These are phyloP conservation scores for Geotrichum citri-aurantii DNA, from an alignment of 1,139 yeast species.

Conservation along the genomic window DNA sequence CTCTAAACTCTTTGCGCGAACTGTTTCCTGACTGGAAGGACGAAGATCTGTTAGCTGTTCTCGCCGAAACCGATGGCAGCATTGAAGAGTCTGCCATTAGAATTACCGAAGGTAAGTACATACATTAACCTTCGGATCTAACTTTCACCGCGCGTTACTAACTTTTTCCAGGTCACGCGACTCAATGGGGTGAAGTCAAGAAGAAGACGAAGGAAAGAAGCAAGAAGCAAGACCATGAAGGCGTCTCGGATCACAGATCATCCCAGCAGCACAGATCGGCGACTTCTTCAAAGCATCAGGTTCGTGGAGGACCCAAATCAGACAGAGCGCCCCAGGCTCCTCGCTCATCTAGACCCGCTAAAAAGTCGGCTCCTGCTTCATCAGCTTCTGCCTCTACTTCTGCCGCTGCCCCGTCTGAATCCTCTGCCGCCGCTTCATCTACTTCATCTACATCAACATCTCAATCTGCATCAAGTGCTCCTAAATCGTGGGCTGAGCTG, in stretches of 20 bases:
- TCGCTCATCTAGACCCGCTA: conserved; percentile 14
- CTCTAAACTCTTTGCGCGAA: conserved; percentile 63
- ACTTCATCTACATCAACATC: conserved; percentile 23
- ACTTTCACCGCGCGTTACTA: neutral
- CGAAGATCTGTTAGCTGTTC: conserved; percentile 73
- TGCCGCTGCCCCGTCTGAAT: conserved; percentile 20
- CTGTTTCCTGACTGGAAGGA: conserved; percentile 93
- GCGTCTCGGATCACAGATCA: conserved; percentile 12
- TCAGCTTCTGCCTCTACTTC: conserved; percentile 25
- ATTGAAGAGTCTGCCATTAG: conserved; percentile 77
- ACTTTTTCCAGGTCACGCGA: conserved; percentile 36
- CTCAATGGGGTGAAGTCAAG: conserved; percentile 60
- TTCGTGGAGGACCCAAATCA: conserved; percentile 19
- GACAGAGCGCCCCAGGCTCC: conserved; percentile 13
- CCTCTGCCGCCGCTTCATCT: conserved; percentile 20
- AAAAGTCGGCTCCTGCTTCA: conserved; percentile 15
- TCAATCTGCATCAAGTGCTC: conserved; percentile 27
- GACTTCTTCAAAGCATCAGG: conserved; percentile 12
- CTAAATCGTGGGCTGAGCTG: conserved; percentile 29
- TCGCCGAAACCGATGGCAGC: conserved; percentile 67
- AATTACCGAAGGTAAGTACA: conserved; percentile 62
- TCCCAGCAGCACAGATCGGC: conserved; percentile 9
- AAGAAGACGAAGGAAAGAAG: conserved; percentile 47
- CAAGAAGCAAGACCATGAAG: conserved; percentile 27
- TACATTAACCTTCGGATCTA: neutral